A percentile compares a stretch with the other conserved stretches of the same genome.
These are phyloP conservation scores for Neurospora hispaniola DNA, from an alignment of 495 filamentous ascomycete genomes.

Conservation along the genomic window DNA sequence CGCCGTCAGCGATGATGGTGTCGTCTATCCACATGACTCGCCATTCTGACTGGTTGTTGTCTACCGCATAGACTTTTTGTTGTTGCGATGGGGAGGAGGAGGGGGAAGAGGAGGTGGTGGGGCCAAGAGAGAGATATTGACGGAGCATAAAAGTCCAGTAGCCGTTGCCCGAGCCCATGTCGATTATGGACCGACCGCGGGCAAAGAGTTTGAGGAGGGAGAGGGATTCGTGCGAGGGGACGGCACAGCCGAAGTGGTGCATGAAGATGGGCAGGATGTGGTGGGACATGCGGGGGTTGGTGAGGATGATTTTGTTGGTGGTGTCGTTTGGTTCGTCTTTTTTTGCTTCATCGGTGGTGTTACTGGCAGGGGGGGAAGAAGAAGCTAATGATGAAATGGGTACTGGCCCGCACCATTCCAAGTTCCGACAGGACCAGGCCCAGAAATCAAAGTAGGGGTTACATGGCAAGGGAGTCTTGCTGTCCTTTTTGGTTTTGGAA, in stretches of 20 bases:
- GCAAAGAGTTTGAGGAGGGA: slow-evolving; percentile 36
- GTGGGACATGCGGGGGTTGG: slow-evolving; percentile 30
- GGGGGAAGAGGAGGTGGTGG: too few species aligned
- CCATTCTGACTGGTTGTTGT: slow-evolving; percentile 45
- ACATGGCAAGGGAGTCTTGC: slow-evolving; percentile 1
- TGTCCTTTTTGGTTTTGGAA: slow-evolving; percentile 4
- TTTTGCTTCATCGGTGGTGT: neutral
- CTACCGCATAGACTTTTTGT: slow-evolving; percentile 24
- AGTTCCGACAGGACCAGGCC: slow-evolving; percentile 32
- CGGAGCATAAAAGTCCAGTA: slow-evolving; percentile 55
- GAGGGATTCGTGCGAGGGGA: slow-evolving; percentile 45
- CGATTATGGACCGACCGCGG: slow-evolving; percentile 27
- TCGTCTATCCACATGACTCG: slow-evolving; percentile 49
- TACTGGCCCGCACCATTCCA: slow-evolving; percentile 44
- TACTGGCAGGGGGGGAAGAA: slow-evolving; percentile 3
- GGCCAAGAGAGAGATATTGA: slow-evolving; percentile 23
- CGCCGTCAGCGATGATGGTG: slow-evolving; percentile 39
- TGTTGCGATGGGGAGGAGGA: neutral
- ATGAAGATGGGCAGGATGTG: slow-evolving; percentile 52
- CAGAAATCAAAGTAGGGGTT: slow-evolving; percentile 54
- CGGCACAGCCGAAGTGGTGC: slow-evolving; percentile 57
- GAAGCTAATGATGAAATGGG: neutral
- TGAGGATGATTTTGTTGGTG: slow-evolving; percentile 7
- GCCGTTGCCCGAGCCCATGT: slow-evolving; percentile 46
- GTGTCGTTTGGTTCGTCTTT: too few species aligned